These are phyloP conservation scores for Fragaria iinumae DNA, from an alignment of 306 rosid genomes.

Conservation along the genomic window DNA sequence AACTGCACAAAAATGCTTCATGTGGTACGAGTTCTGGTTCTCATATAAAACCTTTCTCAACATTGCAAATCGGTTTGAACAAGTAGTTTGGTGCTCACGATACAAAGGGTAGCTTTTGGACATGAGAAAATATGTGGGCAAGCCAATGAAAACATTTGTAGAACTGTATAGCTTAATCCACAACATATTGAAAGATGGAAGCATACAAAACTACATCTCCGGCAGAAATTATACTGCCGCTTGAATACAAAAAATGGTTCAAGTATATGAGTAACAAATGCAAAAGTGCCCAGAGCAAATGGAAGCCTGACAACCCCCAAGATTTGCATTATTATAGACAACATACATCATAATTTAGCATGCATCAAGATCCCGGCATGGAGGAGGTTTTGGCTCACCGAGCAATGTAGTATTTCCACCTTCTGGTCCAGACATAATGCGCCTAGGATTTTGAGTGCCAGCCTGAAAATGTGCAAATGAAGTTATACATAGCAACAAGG, in stretches of 20 bases:
- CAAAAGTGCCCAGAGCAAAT: slow-evolving; percentile 30
- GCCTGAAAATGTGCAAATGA: slow-evolving; percentile 38
- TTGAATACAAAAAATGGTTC: slow-evolving; percentile 24
- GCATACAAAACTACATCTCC: slow-evolving; percentile 19
- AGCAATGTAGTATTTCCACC: slow-evolving; percentile 91
- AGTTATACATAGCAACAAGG: neutral
- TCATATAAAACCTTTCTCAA: neutral
- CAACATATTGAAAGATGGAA: slow-evolving; percentile 13
- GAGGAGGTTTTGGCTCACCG: slow-evolving; percentile 77
- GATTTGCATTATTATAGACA: slow-evolving; percentile 72
- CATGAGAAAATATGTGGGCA: neutral
- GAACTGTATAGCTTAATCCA: slow-evolving; percentile 1
- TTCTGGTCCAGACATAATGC: slow-evolving; percentile 85
- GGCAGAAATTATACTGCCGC: slow-evolving; percentile 18
- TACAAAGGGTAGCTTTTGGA: neutral
- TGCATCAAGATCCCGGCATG: slow-evolving; percentile 90
- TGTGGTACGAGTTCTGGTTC: neutral
- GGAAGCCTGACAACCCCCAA: slow-evolving; percentile 48
- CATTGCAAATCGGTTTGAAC: neutral
- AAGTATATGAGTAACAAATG: slow-evolving; percentile 27
- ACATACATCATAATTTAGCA: slow-evolving; percentile 47
- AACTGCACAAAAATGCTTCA: neutral
- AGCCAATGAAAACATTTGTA: neutral
- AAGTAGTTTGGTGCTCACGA: neutral
- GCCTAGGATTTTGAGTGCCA: slow-evolving; percentile 83